phyloP scores from a whole-genome alignment of 2,329 filamentous ascomycete genomes.

The Sarocladiaceae sp. region DNA sequence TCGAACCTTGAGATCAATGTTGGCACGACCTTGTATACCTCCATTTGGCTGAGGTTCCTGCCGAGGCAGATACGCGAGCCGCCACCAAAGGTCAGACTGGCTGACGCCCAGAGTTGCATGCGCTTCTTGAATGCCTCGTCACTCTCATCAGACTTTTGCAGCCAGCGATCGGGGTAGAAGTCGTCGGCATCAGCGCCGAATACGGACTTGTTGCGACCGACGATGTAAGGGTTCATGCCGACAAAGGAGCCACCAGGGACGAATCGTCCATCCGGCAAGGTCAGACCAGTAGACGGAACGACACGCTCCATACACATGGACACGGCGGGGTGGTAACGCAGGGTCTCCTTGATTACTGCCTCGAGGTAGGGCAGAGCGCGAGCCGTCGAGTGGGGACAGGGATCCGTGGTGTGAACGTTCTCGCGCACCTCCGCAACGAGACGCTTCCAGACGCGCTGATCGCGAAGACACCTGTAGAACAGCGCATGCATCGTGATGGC shows the following conservation, averaged over 20 bases:
- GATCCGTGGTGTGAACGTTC: constrained; percentile 3
- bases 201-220: constrained; percentile 28
- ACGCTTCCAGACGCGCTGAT: constrained; percentile 15
- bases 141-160: constrained; percentile 20
- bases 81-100: constrained; percentile 28
- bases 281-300: constrained; percentile 35
- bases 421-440: constrained; percentile 11
- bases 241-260: constrained; percentile 24
- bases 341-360: constrained; percentile 43
- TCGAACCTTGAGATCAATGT: constrained; percentile 43
- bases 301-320: constrained; percentile 41
- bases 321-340: constrained; percentile 42
- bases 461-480: constrained; percentile 18
- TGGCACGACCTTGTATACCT: constrained; percentile 32
- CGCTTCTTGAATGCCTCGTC: constrained; percentile 26
- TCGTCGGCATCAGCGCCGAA: constrained; percentile 38
- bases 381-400: constrained; percentile 4
- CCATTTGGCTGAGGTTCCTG: constrained; percentile 24
- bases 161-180: constrained; percentile 44
- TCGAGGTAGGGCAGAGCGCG: constrained; percentile 25
- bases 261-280: constrained; percentile 25
- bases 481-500: constrained; percentile 19
- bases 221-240: constrained; percentile 32
- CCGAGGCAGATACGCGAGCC: constrained; percentile 31
- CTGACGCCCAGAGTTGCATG: constrained; percentile 27